Evolutionary conservation across 2,329 filamentous ascomycete genomes (phyloP).

Genomic region (Curvularia spicifera): DNA sequence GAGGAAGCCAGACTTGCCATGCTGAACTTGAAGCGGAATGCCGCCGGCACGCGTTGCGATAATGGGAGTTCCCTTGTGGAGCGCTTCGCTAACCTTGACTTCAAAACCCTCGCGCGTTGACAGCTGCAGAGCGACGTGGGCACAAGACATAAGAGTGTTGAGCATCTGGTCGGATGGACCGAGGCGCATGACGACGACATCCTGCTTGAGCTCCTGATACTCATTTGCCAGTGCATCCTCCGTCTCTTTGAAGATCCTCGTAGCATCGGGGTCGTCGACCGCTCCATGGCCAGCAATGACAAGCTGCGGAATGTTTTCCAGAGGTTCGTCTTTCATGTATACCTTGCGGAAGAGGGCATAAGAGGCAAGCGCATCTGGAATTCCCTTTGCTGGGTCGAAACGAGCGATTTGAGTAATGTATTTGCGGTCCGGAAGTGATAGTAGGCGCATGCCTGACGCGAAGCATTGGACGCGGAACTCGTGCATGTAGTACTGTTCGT

Average conservation of each 20-base stretch:
- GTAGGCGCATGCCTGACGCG: conserved; percentile 64
- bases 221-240: conserved; percentile 69
- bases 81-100: conserved; percentile 82
- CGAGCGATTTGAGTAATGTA: conserved; percentile 83
- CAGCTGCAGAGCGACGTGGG: conserved; percentile 76
- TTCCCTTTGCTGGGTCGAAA: conserved; percentile 84
- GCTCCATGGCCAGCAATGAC: conserved; percentile 80
- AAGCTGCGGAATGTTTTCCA: conserved; percentile 69
- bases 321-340: conserved; percentile 59
- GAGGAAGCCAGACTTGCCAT: conserved; percentile 74
- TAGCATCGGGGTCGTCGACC: conserved; percentile 80
- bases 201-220: conserved; percentile 57
- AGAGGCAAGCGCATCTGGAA: conserved; percentile 75
- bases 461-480: conserved; percentile 71
- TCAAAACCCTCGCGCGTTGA: conserved; percentile 85
- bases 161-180: conserved; percentile 80
- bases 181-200: conserved; percentile 77
- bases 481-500: conserved; percentile 74
- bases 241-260: conserved; percentile 73
- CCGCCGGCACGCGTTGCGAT: conserved; percentile 79
- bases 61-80: conserved; percentile 79
- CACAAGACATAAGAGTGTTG: conserved; percentile 75
- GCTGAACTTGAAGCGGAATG: conserved; percentile 77
- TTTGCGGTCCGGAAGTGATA: conserved; percentile 66
- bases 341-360: conserved; percentile 74